Evolutionary conservation across 306 rosid genomes (phyloP).

Genomic region (Quercus mongolica): DNA sequence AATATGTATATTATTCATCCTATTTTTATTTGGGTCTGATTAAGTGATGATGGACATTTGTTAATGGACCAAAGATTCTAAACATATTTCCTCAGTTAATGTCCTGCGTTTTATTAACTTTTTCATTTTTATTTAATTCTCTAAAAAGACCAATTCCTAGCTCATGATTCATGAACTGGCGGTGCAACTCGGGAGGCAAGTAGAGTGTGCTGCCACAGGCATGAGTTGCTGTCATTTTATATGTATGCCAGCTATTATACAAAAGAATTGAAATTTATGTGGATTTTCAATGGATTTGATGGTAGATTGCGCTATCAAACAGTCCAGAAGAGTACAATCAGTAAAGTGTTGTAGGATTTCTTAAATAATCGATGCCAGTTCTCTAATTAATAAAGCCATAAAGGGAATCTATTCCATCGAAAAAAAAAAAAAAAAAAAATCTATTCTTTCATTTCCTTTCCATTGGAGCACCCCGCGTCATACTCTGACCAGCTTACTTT

Average conservation of each 20-base stretch:
- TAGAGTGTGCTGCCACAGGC: not conserved
- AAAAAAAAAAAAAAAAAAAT: not conserved
- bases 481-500: not conserved
- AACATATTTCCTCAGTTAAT: too few species aligned
- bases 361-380: not conserved
- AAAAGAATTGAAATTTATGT: not conserved
- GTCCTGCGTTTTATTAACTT: too few species aligned
- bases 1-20: too few species aligned
- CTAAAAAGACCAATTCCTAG: too few species aligned
- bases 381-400: not conserved
- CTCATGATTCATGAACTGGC: too few species aligned
- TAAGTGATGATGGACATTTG: too few species aligned
- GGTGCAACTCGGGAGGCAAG: too few species aligned
- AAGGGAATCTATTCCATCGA: constrained; percentile 23
- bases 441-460: constrained; percentile 10
- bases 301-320: not conserved
- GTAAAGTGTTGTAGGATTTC: not conserved
- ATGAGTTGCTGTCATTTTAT: not conserved
- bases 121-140: too few species aligned
- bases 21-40: too few species aligned
- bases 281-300: not conserved
- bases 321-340: not conserved
- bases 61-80: too few species aligned
- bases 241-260: not conserved
- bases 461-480: not conserved